Conservation (phyloP, 371 early-diverging fungal genomes). For the Capniomyces stellatus region DNA sequence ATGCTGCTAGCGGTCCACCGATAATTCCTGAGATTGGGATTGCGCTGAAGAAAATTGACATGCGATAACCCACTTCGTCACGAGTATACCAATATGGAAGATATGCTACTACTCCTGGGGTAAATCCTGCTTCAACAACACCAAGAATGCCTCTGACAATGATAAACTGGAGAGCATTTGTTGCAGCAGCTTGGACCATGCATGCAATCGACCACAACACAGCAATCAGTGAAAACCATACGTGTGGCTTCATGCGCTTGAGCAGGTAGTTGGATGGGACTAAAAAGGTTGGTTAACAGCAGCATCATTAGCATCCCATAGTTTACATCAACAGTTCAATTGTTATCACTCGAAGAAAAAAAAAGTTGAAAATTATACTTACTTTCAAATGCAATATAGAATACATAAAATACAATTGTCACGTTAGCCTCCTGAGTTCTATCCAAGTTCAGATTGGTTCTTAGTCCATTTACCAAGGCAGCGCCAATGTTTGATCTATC, state of each 20-base stretch:
- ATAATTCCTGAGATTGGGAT: constrained; percentile 17
- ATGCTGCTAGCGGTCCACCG: constrained; percentile 19
- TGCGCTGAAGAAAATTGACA: constrained; percentile 24
- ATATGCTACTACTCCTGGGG: constrained; percentile 49
- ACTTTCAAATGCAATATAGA: constrained; percentile 40
- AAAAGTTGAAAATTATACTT: no score
- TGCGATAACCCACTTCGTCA: constrained; percentile 41
- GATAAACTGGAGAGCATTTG: constrained; percentile 9
- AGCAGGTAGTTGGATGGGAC: constrained; percentile 40
- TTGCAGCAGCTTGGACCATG: constrained; percentile 22
- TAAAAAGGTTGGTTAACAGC: no score
- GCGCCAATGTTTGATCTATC: constrained; percentile 28
- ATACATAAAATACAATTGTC: constrained; percentile 25
- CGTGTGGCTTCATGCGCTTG: constrained; percentile 36
- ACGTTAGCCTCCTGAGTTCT: constrained; percentile 23
- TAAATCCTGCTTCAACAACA: constrained; percentile 45
- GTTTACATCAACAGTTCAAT: no score
- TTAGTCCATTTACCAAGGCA: constrained; percentile 27
- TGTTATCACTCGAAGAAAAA: no score
- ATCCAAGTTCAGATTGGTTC: constrained; percentile 12
- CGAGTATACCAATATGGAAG: constrained; percentile 55
- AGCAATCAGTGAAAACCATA: constrained; percentile 52
- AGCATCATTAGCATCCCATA: no score
- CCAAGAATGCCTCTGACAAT: constrained; percentile 43
- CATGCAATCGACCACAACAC: constrained; percentile 35